Base-by-base conservation (phyloP, 345 rosid genomes). In the Syzygium jambos region DNA sequence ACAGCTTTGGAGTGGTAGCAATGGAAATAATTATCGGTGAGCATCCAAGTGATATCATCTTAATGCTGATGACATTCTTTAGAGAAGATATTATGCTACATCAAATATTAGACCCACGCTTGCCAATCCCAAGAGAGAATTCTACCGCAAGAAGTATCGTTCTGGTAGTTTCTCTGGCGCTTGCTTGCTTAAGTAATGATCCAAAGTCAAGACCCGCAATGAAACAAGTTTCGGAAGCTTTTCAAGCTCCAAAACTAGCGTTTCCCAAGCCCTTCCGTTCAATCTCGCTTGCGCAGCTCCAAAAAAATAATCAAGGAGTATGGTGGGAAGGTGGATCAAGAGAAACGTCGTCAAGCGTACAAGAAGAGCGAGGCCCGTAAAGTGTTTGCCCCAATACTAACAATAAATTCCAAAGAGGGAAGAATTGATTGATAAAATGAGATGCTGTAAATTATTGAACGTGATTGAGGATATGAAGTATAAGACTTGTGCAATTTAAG, bases 1-100 rank as follows among this genome's bases (percentile, higher is more conserved):
- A 86, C 29, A 90, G 89, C 63, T 89, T 89, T 55, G 89, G 90
- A 30, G 89, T 90, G 2, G 84, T 89, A 52, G 38, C 56, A 5
- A 63, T 90, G 9, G 90, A 90, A 78, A 57, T 52, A 29, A 51
- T 89, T 4, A 86, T 89, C 88, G 89, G 92, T 13, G 46, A 59
- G 30, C 90, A 89, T 84, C 88, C 89, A 6, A 86, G 87, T 1
- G 88, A 89, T 55, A 89, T 90, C 12, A 86, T 90, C 16, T 30
- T 41, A 23, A 54, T 73, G 53, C 13, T 38, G 7, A 11, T 14
- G 53, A 43, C 87, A 59, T 23, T 11, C 51, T 19, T 22, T 16
- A 23, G 11, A 43, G 52, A 85, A 21, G 9, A 22, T 55, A 55
- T 22, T 55, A 55, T 55, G 59, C 11, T 55, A 55, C 11, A 55